Conservation (phyloP, 116 monocot genomes). For the Zostera marina region DNA sequence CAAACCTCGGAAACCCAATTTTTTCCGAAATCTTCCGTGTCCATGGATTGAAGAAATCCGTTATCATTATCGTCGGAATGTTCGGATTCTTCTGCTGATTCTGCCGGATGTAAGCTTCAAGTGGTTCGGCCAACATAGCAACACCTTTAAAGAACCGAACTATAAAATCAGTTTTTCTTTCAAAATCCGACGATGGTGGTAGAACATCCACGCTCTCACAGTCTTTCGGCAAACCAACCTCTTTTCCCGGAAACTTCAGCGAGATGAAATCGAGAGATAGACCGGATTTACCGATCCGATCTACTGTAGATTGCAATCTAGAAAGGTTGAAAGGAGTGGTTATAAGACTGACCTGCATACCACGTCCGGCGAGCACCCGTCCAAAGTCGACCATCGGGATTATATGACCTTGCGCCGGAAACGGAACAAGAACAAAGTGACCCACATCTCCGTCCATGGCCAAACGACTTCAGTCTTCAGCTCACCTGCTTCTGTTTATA, state of each 20-base stretch:
- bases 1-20: conserved; percentile 7
- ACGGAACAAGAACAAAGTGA: conserved; percentile 18
- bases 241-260: conserved; percentile 1
- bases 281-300: background rate
- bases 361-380: conserved; percentile 6
- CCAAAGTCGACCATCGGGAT: conserved; percentile 20
- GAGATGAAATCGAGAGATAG: conserved; percentile 6
- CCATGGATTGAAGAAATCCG: conserved; percentile 13
- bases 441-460: background rate
- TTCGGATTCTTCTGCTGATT: background rate
- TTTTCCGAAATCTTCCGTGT: conserved; percentile 1
- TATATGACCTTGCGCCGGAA: conserved; percentile 17
- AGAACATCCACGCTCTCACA: conserved; percentile 8
- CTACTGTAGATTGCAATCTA: background rate
- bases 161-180: too few relatives aligned
- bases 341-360: conserved; percentile 4
- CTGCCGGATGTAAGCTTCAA: background rate
- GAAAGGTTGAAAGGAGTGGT: conserved; percentile 16
- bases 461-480: too few relatives aligned
- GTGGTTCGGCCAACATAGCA: conserved; percentile 1
- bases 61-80: conserved; percentile 6
- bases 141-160: conserved; percentile 3
- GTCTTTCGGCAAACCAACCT: conserved; percentile 6
- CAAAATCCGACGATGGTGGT: too few relatives aligned
- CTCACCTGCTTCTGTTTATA: too few relatives aligned